These are phyloP conservation scores for Neurospora cerealis DNA, from an alignment of 495 filamentous ascomycete genomes.

Conservation along the genomic window DNA sequence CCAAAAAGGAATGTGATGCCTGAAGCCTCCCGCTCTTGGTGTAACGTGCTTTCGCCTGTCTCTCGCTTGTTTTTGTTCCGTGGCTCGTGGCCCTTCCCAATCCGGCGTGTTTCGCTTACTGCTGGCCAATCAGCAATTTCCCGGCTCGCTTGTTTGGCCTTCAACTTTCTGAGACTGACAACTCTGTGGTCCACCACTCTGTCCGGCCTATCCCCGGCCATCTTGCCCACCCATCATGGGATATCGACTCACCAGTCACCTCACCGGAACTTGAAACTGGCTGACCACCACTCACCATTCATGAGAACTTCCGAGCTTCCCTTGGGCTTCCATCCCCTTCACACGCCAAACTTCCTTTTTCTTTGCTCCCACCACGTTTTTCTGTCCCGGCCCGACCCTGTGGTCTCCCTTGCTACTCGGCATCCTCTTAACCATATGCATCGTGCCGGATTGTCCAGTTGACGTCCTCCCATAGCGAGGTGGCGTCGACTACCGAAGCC, in stretches of 20 bases:
- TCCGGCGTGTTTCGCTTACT: constrained; percentile 30
- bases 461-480: neutral
- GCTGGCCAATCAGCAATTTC: constrained; percentile 34
- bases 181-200: too few relatives aligned
- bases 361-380: neutral
- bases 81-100: neutral
- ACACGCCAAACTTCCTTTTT: neutral
- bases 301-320: neutral
- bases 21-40: neutral
- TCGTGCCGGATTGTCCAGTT: neutral
- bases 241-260: neutral
- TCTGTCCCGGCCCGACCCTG: neutral
- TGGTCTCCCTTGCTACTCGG: neutral
- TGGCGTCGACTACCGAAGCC: neutral
- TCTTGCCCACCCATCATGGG: neutral
- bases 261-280: neutral
- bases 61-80: neutral
- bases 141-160: constrained; percentile 32
- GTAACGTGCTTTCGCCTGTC: neutral
- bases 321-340: neutral
- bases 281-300: neutral
- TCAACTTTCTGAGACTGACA: constrained; percentile 3
- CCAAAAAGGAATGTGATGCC: neutral
- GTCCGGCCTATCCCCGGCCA: neutral
- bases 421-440: neutral